These are phyloP conservation scores for Candida smagusa DNA, from an alignment of 1,139 yeast species.

Conservation along the genomic window DNA sequence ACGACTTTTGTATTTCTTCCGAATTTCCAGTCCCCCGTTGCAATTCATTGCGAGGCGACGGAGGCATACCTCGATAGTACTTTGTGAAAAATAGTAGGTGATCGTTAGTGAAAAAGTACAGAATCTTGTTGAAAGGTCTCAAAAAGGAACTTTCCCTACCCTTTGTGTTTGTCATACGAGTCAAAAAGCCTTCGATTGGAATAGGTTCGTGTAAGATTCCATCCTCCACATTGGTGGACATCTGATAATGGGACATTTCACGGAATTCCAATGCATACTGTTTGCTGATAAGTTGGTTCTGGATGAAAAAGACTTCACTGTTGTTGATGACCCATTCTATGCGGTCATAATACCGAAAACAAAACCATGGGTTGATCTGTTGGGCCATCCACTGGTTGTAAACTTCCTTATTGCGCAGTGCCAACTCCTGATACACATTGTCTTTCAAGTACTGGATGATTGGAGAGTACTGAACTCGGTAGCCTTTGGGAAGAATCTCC, in stretches of 20 bases:
- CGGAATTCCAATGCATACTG: constrained; percentile 53
- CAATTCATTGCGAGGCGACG: constrained; percentile 40
- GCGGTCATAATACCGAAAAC: constrained; percentile 68
- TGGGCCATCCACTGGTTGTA: constrained; percentile 17
- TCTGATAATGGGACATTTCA: constrained; percentile 17
- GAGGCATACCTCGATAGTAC: constrained; percentile 60
- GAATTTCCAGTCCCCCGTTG: constrained; percentile 17
- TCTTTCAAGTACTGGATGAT: constrained; percentile 33
- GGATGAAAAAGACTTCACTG: constrained; percentile 40
- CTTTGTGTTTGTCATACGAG: constrained; percentile 50
- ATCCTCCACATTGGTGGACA: constrained; percentile 7
- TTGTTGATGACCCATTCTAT: constrained; percentile 70
- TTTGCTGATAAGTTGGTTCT: constrained; percentile 24
- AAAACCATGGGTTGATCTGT: constrained; percentile 40
- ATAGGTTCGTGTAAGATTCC: constrained; percentile 47
- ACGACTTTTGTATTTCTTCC: constrained; percentile 3
- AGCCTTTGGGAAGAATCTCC: constrained; percentile 26
- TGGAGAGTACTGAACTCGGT: constrained; percentile 27
- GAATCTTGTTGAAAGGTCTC: constrained; percentile 49
- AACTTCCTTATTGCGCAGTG: constrained; percentile 8
- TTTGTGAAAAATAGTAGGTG: constrained; percentile 58
- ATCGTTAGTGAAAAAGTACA: constrained; percentile 64
- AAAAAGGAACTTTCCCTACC: constrained; percentile 44
- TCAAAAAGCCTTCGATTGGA: constrained; percentile 75
- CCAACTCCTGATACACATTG: constrained; percentile 16